A percentile compares a stretch with the other conserved stretches of the same genome.
Evolutionary conservation across 2,329 filamentous ascomycete species (phyloP).

Genomic region (Scedosporium aurantiacum): DNA sequence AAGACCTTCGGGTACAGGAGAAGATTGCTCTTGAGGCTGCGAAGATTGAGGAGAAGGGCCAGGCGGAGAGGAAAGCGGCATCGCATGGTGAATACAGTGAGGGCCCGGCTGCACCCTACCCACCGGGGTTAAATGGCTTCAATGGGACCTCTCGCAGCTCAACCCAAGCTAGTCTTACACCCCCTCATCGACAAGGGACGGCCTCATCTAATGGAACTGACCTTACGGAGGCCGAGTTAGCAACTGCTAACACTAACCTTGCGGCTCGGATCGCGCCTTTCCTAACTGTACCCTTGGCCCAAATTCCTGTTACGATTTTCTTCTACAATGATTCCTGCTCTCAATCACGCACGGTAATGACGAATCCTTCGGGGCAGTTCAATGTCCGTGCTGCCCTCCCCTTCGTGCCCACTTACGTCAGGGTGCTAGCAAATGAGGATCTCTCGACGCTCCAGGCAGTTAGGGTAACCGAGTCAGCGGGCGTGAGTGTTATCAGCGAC

Average conservation of each 20-base stretch:
- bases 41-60: conserved; percentile 61
- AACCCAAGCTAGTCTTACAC: conserved; percentile 30
- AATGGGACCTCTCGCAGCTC: not conserved
- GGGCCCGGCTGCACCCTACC: conserved; percentile 20
- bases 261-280: conserved; percentile 85
- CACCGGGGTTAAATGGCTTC: not conserved
- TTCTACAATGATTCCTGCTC: conserved; percentile 84
- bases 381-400: conserved; percentile 67
- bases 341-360: conserved; percentile 72
- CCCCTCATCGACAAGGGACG: conserved; percentile 25
- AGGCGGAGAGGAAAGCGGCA: conserved; percentile 60
- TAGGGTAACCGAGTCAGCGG: conserved; percentile 62
- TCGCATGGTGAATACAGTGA: conserved; percentile 67
- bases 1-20: conserved; percentile 46
- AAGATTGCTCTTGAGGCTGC: conserved; percentile 65
- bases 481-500: conserved; percentile 90
- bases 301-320: conserved; percentile 77
- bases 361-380: conserved; percentile 86
- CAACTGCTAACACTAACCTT: conserved; percentile 72
- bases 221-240: conserved; percentile 65
- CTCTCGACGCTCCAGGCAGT: conserved; percentile 74
- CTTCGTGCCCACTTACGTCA: conserved; percentile 82
- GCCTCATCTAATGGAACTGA: conserved; percentile 30
- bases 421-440: conserved; percentile 75
- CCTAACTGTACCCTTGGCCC: conserved; percentile 69